Base-by-base conservation (phyloP, 768 basidiomycete genomes). In the Galerina marginata region DNA sequence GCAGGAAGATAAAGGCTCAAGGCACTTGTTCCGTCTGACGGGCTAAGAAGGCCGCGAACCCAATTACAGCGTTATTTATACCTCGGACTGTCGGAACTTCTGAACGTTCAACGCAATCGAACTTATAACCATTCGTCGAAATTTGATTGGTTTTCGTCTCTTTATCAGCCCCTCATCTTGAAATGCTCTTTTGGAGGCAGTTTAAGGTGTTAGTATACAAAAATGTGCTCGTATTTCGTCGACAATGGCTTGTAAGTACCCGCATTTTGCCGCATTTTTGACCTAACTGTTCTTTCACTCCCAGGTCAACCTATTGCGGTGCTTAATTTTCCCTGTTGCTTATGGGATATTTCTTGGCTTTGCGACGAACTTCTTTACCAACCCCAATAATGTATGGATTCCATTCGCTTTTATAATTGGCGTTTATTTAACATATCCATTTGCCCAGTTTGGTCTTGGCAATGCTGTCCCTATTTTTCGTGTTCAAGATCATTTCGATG, bases 401-500 rank as follows among this genome's bases (percentile, higher is more conserved):
- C 4, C 62, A 69, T 87, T 55, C 82, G 88, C 11, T 75, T 82
- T 33, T 33, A 33, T 33, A 11, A 26, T 47, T 14, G 3, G 14
- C 15, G 11, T n/a, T 29, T 14, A 7, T 33, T 15, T 16, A 4
- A 9, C 10, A 6, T 14, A 29, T n/a, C 46, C 1, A 46, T 15
- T 3, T 25, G 23, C n/a, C 29, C 58, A 90, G 88, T 85, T 81
- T 71, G 89, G 89, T 26, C 69, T 90, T 14, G 89, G 88, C 4
- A 69, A 79, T 29, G 77, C 88, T 1, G 71, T 78, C 2, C 81
- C 84, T 6, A 76, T 89, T 12, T 76, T 74, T 51, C 64, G 75
- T 48, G 74, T 91, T 9, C 66, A 74, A 23, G 71, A 77, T 42
- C 76, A 78, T 63, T 89, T 86, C 2, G 82, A 86, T 60, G 81